Evolutionary conservation across 2,329 filamentous ascomycete species (phyloP).

Genomic region (Orbilia quercus): DNA sequence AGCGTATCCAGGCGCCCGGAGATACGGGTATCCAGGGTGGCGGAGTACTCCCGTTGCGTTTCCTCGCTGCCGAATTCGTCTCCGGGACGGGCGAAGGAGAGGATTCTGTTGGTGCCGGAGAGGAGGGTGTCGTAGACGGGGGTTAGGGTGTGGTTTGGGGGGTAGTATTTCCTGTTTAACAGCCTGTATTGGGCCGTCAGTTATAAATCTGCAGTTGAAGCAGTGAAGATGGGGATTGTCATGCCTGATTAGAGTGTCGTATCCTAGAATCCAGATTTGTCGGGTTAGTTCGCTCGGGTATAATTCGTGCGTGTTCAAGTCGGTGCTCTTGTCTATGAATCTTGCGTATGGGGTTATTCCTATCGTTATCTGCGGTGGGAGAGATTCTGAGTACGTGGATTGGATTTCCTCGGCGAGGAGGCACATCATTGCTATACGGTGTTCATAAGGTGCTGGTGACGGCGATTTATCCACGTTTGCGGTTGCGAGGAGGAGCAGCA

Average conservation of each 20-base stretch:
- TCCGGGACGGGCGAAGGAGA: conserved; percentile 31
- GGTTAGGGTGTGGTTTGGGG: conserved; percentile 32
- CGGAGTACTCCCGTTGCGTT: conserved; percentile 12
- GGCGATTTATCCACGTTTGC: conserved; percentile 49
- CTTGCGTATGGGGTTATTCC: conserved; percentile 41
- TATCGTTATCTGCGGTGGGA: conserved; percentile 17
- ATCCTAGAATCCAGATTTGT: conserved; percentile 44
- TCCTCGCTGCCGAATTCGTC: conserved; percentile 9
- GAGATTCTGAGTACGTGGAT: background rate
- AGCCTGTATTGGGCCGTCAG: conserved; percentile 6
- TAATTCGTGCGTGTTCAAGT: conserved; percentile 1
- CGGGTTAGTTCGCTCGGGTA: conserved; percentile 4
- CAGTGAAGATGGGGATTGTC: background rate
- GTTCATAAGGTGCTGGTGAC: conserved; percentile 33
- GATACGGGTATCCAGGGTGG: conserved; percentile 10
- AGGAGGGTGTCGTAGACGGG: conserved; percentile 31
- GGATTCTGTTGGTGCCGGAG: conserved; percentile 22
- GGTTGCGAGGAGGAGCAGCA: conserved; percentile 44
- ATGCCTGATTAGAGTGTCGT: conserved; percentile 41
- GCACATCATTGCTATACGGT: conserved; percentile 54
- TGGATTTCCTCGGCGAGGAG: conserved; percentile 49
- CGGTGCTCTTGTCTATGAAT: conserved; percentile 46
- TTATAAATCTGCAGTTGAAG: background rate
- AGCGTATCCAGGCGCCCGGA: conserved; percentile 21
- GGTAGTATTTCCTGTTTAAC: conserved; percentile 51